Conservation (phyloP, 768 basidiomycete species). For the Panus rudis region DNA sequence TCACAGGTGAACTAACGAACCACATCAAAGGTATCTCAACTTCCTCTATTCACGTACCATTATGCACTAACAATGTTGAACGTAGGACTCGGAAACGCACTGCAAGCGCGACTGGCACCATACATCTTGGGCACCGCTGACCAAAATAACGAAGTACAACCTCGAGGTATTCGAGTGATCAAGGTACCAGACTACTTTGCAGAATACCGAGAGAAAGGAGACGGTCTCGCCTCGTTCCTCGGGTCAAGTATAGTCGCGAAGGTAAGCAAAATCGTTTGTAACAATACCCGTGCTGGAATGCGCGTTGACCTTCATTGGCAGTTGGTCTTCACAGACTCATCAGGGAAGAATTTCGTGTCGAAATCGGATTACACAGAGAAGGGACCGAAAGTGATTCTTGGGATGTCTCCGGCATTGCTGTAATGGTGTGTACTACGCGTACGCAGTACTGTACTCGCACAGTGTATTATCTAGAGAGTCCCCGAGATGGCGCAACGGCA, state of each 20-base stretch:
- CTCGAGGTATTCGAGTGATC: conserved; percentile 55
- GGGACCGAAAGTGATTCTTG: conserved; percentile 71
- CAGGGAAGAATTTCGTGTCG: conserved; percentile 64
- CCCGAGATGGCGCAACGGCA: no score
- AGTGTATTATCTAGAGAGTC: neutral
- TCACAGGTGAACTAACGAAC: conserved; percentile 71
- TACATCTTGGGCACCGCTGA: conserved; percentile 57
- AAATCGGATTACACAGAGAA: conserved; percentile 70
- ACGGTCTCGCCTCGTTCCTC: conserved; percentile 73
- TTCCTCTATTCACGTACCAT: conserved; percentile 2
- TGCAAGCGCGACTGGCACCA: conserved; percentile 64
- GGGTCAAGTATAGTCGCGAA: conserved; percentile 83
- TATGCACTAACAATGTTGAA: neutral
- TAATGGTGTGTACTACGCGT: conserved; percentile 27
- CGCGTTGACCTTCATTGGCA: conserved; percentile 21
- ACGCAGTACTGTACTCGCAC: conserved; percentile 4
- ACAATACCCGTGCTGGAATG: no score
- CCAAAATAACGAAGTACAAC: conserved; percentile 62
- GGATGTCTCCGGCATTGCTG: conserved; percentile 68
- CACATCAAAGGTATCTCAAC: conserved; percentile 57
- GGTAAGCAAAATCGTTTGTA: conserved; percentile 32
- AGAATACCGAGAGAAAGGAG: conserved; percentile 82
- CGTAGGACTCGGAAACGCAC: conserved; percentile 37
- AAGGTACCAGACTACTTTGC: conserved; percentile 85
- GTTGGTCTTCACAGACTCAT: conserved; percentile 69